Percentiles rank a stretch among this genome's conserved stretches.
Evolutionary conservation across 2,329 filamentous ascomycete genomes (phyloP).

Genomic region (Cordyceps tenuipes): DNA sequence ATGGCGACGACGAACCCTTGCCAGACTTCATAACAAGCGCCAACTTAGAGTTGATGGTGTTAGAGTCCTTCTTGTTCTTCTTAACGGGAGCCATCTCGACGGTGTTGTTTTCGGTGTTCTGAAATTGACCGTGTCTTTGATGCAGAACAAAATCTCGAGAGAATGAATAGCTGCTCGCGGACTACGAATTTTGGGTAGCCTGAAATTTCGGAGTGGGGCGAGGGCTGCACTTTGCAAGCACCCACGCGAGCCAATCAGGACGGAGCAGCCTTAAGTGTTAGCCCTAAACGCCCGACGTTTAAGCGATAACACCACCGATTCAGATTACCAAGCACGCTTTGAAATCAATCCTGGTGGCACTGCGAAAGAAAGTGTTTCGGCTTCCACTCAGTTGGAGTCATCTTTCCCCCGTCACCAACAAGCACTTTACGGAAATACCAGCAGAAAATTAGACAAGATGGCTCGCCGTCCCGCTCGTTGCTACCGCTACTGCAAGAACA

Average conservation of each 20-base stretch:
- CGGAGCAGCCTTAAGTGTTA: slow-evolving; percentile 13
- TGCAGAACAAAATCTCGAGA: slow-evolving; percentile 17
- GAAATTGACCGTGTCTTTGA: slow-evolving; percentile 16
- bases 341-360: slow-evolving; percentile 39
- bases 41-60: slow-evolving; percentile 56
- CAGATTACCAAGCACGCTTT: slow-evolving; percentile 35
- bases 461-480: slow-evolving; percentile 98
- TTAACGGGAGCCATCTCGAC: slow-evolving; percentile 61
- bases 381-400: slow-evolving; percentile 18
- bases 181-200: slow-evolving; percentile 19
- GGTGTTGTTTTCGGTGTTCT: slow-evolving; percentile 32
- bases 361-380: slow-evolving; percentile 11
- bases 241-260: slow-evolving; percentile 22
- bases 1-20: slow-evolving; percentile 53
- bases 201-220: slow-evolving; percentile 10
- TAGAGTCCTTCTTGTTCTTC: slow-evolving; percentile 80
- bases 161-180: background rate
- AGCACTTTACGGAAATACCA: slow-evolving; percentile 27
- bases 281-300: slow-evolving; percentile 34
- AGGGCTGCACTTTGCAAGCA: slow-evolving; percentile 15
- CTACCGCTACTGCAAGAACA: slow-evolving; percentile 99
- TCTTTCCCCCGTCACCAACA: slow-evolving; percentile 29
- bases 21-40: slow-evolving; percentile 57
- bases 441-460: slow-evolving; percentile 72
- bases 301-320: slow-evolving; percentile 25